Conservation (phyloP, 768 basidiomycete species). For the Daedaleopsis sinensis region DNA sequence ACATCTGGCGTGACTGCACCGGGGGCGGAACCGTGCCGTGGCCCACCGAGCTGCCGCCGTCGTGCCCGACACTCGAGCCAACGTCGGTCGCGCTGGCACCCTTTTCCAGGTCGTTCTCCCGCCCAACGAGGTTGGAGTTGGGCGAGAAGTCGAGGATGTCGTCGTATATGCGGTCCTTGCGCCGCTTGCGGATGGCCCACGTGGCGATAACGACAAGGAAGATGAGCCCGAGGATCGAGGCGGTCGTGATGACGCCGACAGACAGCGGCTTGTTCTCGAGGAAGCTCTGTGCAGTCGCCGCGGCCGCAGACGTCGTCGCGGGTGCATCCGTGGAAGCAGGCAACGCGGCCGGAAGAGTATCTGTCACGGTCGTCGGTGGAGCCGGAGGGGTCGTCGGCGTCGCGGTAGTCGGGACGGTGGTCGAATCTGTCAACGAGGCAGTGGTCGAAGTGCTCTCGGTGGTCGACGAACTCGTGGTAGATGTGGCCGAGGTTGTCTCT, state of each 20-base stretch:
- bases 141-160: constrained; percentile 28
- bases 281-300: constrained; percentile 46
- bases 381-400: background rate
- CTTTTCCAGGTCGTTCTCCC: constrained; percentile 22
- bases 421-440: background rate
- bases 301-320: constrained; percentile 30
- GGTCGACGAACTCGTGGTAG: background rate
- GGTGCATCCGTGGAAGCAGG: constrained; percentile 17
- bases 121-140: constrained; percentile 19
- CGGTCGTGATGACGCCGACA: constrained; percentile 57
- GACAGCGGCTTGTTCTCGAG: constrained; percentile 68
- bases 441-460: constrained; percentile 9
- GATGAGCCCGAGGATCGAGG: constrained; percentile 49
- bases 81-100: constrained; percentile 11
- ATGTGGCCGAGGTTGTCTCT: constrained; percentile 8
- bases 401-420: too few relatives aligned
- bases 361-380: background rate
- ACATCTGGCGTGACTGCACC: constrained; percentile 18
- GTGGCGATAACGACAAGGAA: constrained; percentile 46
- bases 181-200: constrained; percentile 51
- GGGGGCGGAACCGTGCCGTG: constrained; percentile 2
- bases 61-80: constrained; percentile 11
- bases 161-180: constrained; percentile 35
- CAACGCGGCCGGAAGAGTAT: background rate
- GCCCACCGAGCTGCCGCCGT: constrained; percentile 8